Percentiles rank a stretch among this genome's conserved stretches.
Evolutionary conservation across 2,329 filamentous ascomycete species (phyloP).

Genomic region (Venturia oleaginea): DNA sequence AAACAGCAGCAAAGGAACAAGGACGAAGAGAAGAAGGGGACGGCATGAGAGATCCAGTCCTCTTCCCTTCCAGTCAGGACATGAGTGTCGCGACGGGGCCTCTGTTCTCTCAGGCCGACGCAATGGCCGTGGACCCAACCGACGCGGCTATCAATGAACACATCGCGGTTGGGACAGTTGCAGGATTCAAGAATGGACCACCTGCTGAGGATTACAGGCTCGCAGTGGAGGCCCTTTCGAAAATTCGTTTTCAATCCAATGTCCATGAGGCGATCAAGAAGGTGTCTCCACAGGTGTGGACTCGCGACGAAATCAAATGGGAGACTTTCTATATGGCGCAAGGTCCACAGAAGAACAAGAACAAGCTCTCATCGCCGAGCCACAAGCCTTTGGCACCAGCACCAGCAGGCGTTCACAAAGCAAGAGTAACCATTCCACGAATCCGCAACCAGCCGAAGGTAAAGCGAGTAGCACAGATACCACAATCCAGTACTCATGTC

Average conservation of each 20-base stretch:
- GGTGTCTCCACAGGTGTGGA: neutral
- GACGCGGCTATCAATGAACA: constrained; percentile 12
- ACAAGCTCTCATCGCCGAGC: neutral
- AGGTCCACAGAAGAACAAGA: constrained; percentile 1
- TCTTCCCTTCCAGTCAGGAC: constrained; percentile 10
- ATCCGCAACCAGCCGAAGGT: neutral
- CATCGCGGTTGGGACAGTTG: neutral
- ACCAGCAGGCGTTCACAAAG: constrained; percentile 6
- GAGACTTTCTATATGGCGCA: neutral
- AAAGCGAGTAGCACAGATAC: neutral
- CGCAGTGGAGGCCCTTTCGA: neutral
- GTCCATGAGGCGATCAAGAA: constrained; percentile 6
- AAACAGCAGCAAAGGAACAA: constrained; percentile 29
- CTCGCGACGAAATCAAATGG: neutral
- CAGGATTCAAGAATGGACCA: neutral
- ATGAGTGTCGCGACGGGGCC: neutral
- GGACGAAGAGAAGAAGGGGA: constrained; percentile 23
- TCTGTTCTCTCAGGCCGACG: constrained; percentile 8
- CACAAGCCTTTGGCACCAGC: constrained; percentile 7
- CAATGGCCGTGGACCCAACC: neutral
- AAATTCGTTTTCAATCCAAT: constrained; percentile 3
- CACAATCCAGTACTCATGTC: neutral
- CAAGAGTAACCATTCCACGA: neutral
- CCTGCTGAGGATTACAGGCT: constrained; percentile 11
- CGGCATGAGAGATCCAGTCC: constrained; percentile 6